Conservation (phyloP, 805 yeast genomes). For the Cyberlindnera euphorbiiphila region DNA sequence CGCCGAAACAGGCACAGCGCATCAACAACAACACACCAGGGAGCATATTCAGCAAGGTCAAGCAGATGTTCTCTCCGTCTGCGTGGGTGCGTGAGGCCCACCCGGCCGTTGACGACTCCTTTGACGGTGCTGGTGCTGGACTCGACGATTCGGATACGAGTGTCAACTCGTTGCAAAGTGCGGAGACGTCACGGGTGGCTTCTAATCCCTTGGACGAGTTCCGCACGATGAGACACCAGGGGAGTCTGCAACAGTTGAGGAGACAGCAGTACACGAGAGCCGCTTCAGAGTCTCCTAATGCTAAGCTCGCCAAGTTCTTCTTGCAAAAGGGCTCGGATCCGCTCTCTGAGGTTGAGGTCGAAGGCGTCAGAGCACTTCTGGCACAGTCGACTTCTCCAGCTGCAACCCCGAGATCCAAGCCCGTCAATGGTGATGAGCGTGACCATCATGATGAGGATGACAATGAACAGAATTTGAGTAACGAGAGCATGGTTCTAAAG, state of each 20-base stretch:
- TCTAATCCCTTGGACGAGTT: conserved; percentile 22
- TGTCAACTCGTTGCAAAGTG: conserved; percentile 7
- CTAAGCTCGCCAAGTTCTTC: conserved; percentile 64
- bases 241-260: conserved; percentile 6
- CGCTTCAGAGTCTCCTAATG: conserved; percentile 43
- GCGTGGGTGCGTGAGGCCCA: conserved; percentile 13
- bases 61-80: conserved; percentile 25
- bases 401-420: conserved; percentile 12
- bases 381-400: conserved; percentile 36
- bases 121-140: conserved; percentile 9
- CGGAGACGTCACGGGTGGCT: conserved; percentile 4
- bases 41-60: conserved; percentile 25
- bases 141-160: conserved; percentile 15
- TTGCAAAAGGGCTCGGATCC: conserved; percentile 73
- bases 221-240: conserved; percentile 10
- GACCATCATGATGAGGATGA: conserved; percentile 11
- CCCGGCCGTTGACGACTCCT: conserved; percentile 8
- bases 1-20: too few species aligned
- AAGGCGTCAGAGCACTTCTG: conserved; percentile 69
- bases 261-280: conserved; percentile 1
- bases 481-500: conserved; percentile 14
- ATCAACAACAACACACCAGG: conserved; percentile 22
- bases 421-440: background rate
- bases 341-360: conserved; percentile 68
- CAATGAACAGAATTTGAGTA: conserved; percentile 4